Percentiles rank a stretch among this genome's conserved stretches.
These are phyloP conservation scores for Capronia epimyces DNA, from an alignment of 2,329 filamentous ascomycete genomes.

Conservation along the genomic window DNA sequence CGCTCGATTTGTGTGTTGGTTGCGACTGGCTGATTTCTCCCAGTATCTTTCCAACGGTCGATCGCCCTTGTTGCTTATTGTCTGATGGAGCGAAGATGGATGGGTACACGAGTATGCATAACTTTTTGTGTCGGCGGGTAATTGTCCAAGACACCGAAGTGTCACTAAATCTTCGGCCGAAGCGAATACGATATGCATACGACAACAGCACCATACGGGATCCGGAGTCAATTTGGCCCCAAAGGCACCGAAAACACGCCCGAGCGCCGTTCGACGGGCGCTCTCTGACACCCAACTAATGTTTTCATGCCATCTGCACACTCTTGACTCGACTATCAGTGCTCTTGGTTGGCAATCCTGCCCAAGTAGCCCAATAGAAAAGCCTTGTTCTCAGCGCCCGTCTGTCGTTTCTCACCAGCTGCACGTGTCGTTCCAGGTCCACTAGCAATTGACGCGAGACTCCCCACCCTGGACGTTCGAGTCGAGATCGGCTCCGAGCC, in stretches of 20 bases:
- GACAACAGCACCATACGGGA: no score
- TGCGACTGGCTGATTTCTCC: no score
- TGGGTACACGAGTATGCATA: no score
- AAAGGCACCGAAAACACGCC: neutral
- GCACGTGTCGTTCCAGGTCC: slow-evolving; percentile 34
- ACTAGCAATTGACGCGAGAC: slow-evolving; percentile 24
- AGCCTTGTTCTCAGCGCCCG: slow-evolving; percentile 64
- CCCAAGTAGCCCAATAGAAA: slow-evolving; percentile 74
- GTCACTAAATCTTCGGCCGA: no score
- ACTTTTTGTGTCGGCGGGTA: neutral
- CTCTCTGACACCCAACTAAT: neutral
- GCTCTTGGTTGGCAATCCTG: slow-evolving; percentile 25
- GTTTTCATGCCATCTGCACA: neutral
- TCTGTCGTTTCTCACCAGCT: slow-evolving; percentile 46
- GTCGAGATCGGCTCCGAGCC: slow-evolving; percentile 28
- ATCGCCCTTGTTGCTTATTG: no score
- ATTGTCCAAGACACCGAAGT: neutral
- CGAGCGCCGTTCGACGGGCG: no score
- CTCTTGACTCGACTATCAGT: neutral
- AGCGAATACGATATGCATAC: no score
- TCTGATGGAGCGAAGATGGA: no score
- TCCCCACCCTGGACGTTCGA: slow-evolving; percentile 26
- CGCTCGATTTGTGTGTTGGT: no score
- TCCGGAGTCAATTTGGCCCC: no score
- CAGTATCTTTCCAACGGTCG: no score